phyloP scores from a whole-genome alignment of 495 filamentous ascomycete genomes.

The Aspergillus panamensis region DNA sequence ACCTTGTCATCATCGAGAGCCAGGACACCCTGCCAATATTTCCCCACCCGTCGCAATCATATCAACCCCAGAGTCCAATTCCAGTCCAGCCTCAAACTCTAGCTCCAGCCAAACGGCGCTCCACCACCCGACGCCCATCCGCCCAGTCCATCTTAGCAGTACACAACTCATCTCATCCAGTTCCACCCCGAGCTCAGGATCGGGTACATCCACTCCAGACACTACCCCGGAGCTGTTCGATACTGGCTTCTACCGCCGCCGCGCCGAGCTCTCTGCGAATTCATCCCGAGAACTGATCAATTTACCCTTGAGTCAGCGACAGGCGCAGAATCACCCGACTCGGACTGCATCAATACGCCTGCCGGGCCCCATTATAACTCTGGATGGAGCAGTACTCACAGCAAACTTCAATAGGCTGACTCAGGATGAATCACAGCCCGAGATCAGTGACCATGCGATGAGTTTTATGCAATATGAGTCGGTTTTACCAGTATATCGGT shows the following conservation, averaged over 20 bases:
- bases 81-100: too few relatives aligned
- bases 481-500: conserved; percentile 5
- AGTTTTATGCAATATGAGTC: conserved; percentile 35
- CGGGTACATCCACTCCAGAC: background rate
- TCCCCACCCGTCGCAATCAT: background rate
- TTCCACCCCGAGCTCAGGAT: background rate
- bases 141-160: background rate
- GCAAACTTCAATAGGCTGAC: conserved; percentile 28
- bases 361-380: conserved; percentile 2
- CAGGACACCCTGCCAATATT: background rate
- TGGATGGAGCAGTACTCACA: conserved; percentile 18
- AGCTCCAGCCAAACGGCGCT: background rate
- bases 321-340: background rate
- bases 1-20: background rate
- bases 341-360: background rate
- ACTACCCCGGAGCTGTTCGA: conserved; percentile 31
- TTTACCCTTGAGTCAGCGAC: conserved; percentile 21
- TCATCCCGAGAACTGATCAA: conserved; percentile 37
- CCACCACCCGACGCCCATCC: background rate
- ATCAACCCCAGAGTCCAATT: background rate
- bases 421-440: background rate
- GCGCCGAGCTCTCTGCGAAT: conserved; percentile 29
- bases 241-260: conserved; percentile 30
- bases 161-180: background rate
- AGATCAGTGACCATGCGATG: conserved; percentile 28